Conservation (phyloP, 2,329 filamentous ascomycete genomes). For the Plenodomus tracheiphilus region DNA sequence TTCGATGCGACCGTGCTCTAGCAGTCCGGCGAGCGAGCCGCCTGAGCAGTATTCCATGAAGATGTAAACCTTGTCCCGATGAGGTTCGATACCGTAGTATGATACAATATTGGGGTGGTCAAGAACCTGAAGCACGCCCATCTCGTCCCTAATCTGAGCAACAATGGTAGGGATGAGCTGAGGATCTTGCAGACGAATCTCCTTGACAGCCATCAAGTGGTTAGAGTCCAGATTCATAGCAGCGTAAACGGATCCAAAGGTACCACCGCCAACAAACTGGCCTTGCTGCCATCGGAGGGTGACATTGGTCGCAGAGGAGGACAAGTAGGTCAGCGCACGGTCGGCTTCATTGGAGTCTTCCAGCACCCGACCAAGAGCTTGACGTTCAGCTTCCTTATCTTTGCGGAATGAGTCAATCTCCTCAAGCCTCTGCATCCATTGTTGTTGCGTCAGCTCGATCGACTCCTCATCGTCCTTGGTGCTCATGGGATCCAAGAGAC, state of each 20-base stretch:
- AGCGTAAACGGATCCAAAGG: constrained; percentile 95
- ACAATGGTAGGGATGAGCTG: constrained; percentile 94
- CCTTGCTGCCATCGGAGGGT: constrained; percentile 98
- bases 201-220: constrained; percentile 97
- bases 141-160: constrained; percentile 92
- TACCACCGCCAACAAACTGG: constrained; percentile 95
- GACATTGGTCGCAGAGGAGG: constrained; percentile 91
- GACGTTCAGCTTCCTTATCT: constrained; percentile 80
- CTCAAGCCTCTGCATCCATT: constrained; percentile 72
- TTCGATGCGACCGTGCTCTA: constrained; percentile 96
- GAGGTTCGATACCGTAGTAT: constrained; percentile 97
- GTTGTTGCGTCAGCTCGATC: constrained; percentile 70
- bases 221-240: constrained; percentile 97
- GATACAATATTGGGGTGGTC: constrained; percentile 98
- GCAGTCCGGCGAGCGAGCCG: constrained; percentile 82
- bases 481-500: constrained; percentile 75
- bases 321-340: constrained; percentile 89
- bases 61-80: constrained; percentile 98
- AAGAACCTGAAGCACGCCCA: constrained; percentile 91
- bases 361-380: constrained; percentile 84
- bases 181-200: constrained; percentile 94
- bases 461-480: constrained; percentile 84
- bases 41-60: constrained; percentile 99
- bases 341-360: constrained; percentile 96
- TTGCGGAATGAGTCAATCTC: constrained; percentile 78